Evolutionary conservation across 1,284 basidiomycete species (phyloP), one percentile per base, ranked within the genome.

Genomic region (Exobasidium rhododendri): DNA sequence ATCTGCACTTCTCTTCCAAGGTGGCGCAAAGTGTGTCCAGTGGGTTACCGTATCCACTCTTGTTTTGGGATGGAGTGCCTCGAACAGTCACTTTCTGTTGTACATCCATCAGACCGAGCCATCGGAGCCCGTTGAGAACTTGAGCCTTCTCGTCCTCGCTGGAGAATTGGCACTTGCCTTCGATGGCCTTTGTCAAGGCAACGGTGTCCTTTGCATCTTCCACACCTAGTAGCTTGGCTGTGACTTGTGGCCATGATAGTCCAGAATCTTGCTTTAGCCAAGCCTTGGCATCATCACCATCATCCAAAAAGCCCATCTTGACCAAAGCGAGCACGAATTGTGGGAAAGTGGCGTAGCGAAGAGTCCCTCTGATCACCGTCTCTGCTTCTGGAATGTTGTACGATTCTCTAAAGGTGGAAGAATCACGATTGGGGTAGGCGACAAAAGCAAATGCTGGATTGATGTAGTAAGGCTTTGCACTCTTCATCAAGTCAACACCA

Each of bases 311-410:
- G 29, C 93, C 93, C 58, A 97, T 83, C 77, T 91, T 85, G 55
- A 96, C 92, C 67, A 97, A 86, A 4, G 88, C 88, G 74, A 86
- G 87, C 81, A 98, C 88, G 81, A 98, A 96, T 81, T 91, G 89
- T n/a, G 93, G 93, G 91, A 97, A 97, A 64, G 94, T 94, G 80
- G 94, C 91, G 84, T 94, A 98, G 77, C 96, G 86, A 80, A 98
- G 84, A 5, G 96, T 98, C 50, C 96, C 94, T 52, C 96, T 87
- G 62, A 97, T 85, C 62, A 94, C 85, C 10, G 92, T 94, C 83
- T 97, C 86, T 17, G 91, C 91, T 81, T 98, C 94, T 17, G 91
- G 91, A 71, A 99, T 96, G 73, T 86, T 83, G 84, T 99, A 99
- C 80, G 85, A 85, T 31, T 84, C 82, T 1, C 85, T 85, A 87